Percentiles rank a stretch among this genome's conserved stretches.
phyloP scores from a whole-genome alignment of 305 asterid genomes.

The Vinca major region DNA sequence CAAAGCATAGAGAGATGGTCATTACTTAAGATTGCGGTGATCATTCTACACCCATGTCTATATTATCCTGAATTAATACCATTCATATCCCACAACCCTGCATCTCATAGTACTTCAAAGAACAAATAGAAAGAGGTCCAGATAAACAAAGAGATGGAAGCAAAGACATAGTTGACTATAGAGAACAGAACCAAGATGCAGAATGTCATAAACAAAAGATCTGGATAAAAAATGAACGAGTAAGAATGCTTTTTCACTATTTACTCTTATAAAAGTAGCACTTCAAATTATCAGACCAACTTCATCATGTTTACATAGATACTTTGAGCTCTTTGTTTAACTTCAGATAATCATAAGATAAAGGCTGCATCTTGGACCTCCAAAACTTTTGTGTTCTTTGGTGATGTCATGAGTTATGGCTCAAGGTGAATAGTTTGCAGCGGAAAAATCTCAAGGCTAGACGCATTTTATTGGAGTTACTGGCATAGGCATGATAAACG shows the following conservation, averaged over 20 bases:
- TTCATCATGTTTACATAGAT: neutral
- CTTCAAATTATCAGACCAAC: neutral
- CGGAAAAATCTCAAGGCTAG: neutral
- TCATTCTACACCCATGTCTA: neutral
- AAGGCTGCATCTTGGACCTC: constrained; percentile 1
- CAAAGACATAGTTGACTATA: neutral
- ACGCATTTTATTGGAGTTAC: neutral
- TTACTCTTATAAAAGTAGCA: neutral
- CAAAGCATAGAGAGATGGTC: neutral
- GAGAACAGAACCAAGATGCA: neutral
- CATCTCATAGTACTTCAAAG: neutral
- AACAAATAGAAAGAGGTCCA: neutral
- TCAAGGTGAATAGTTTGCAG: neutral
- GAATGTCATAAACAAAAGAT: neutral
- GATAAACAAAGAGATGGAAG: neutral
- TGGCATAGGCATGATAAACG: constrained; percentile 1
- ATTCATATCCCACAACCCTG: neutral
- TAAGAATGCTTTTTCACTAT: neutral
- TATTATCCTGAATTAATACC: neutral
- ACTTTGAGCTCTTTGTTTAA: neutral
- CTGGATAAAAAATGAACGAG: neutral
- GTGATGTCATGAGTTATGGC: neutral
- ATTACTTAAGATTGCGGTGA: neutral
- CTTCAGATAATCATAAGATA: constrained; percentile 1
- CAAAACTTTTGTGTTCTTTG: neutral